A percentile compares a stretch with the other conserved stretches of the same genome.
phyloP scores from a whole-genome alignment of 495 filamentous ascomycete genomes.

The Chaetomium tenue region DNA sequence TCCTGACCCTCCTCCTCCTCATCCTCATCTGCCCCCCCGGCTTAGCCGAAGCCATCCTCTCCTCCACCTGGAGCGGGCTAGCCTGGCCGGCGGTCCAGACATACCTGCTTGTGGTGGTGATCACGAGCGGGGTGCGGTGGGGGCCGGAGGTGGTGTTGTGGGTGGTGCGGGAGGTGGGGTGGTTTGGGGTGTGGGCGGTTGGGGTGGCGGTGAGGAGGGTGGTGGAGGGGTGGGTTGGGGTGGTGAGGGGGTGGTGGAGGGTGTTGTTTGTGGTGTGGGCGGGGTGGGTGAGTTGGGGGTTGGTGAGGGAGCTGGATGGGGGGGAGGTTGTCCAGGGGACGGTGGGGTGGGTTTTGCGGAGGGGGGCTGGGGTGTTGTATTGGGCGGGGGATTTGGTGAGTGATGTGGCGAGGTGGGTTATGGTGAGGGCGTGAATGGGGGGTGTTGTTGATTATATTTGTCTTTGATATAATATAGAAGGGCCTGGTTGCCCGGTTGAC shows the following conservation, averaged over 20 bases:
- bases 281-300: not conserved
- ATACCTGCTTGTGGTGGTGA: not conserved
- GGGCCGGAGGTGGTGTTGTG: not conserved
- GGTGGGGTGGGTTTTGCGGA: not conserved
- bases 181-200: not conserved
- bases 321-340: not conserved
- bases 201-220: not conserved
- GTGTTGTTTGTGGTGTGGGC: not conserved
- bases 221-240: not conserved
- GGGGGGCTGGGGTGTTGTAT: not conserved
- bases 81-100: not conserved
- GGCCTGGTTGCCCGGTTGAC: not conserved
- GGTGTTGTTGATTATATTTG: not conserved
- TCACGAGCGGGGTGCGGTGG: not conserved
- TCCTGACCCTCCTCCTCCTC: too few relatives aligned
- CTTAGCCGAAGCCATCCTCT: not conserved
- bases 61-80: not conserved
- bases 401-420: not conserved
- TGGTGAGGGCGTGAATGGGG: not conserved
- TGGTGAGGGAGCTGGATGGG: not conserved
- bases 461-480: not conserved
- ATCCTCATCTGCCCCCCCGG: not conserved
- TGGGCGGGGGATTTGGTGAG: conserved; percentile 1
- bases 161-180: not conserved
- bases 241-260: not conserved